Conservation (phyloP, 257 asterid species). For the Ocimum tenuiflorum region DNA sequence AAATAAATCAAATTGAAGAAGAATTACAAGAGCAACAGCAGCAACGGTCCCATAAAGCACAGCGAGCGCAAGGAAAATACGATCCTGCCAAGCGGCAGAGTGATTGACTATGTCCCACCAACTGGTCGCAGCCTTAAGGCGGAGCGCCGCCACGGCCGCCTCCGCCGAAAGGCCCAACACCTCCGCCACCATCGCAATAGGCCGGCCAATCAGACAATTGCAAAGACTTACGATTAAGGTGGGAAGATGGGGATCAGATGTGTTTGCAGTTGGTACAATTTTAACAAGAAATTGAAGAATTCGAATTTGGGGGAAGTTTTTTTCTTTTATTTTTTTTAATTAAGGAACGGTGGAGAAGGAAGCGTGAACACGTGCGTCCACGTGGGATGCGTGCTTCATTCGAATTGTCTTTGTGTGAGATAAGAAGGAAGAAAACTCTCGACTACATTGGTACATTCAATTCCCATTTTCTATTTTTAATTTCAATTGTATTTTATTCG, state of each 20-base stretch:
- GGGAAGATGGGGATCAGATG: slow-evolving; percentile 13
- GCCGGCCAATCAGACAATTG: slow-evolving; percentile 12
- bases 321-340: too few species aligned
- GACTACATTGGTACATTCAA: too few species aligned
- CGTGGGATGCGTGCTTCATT: too few species aligned
- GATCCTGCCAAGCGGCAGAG: slow-evolving; percentile 76
- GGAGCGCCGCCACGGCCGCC: slow-evolving; percentile 46
- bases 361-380: too few species aligned
- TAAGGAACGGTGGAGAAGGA: slow-evolving; percentile 23
- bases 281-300: background rate
- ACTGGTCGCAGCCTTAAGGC: slow-evolving; percentile 52
- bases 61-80: slow-evolving; percentile 61
- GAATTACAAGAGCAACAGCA: slow-evolving; percentile 61
- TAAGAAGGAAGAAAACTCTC: too few species aligned
- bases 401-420: too few species aligned
- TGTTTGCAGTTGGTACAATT: background rate
- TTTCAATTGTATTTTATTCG: too few species aligned
- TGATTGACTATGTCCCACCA: slow-evolving; percentile 81
- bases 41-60: slow-evolving; percentile 70
- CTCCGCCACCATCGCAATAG: slow-evolving; percentile 41
- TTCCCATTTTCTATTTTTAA: too few species aligned
- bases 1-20: background rate
- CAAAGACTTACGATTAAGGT: slow-evolving; percentile 18
- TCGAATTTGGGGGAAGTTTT: slow-evolving; percentile 11
- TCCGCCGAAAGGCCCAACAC: slow-evolving; percentile 31